Percentiles rank a stretch among this genome's conserved stretches.
Conservation (phyloP, 441 rosid genomes). For the Erodium texanum region DNA sequence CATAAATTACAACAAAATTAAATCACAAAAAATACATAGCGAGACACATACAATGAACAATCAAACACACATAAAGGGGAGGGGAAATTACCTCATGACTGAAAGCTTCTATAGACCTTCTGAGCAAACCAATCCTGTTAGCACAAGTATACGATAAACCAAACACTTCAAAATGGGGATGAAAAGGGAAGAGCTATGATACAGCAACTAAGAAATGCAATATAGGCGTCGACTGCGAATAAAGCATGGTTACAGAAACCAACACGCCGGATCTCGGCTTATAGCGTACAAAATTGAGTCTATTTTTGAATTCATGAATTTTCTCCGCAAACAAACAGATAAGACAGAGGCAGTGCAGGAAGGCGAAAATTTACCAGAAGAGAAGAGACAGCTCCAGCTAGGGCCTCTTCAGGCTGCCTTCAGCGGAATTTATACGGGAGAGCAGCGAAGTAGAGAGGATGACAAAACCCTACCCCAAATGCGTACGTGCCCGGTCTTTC, state of each 20-base stretch:
- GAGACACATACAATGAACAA: not conserved
- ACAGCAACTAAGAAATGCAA: no score
- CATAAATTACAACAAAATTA: no score
- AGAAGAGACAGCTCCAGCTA: not conserved
- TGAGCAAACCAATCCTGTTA: not conserved
- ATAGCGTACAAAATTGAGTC: no score
- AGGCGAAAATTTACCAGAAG: slow-evolving; percentile 3
- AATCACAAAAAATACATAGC: not conserved
- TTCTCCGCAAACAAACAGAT: not conserved
- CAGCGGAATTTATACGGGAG: not conserved
- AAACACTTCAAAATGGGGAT: not conserved
- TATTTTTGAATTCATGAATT: not conserved
- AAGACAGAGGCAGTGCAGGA: not conserved
- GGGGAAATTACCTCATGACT: not conserved
- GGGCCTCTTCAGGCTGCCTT: not conserved
- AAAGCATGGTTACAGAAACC: not conserved
- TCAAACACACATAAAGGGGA: not conserved
- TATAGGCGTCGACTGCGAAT: not conserved
- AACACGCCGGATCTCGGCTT: not conserved
- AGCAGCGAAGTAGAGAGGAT: not conserved
- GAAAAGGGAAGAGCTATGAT: not conserved
- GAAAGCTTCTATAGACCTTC: not conserved
- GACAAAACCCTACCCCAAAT: not conserved
- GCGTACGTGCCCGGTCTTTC: not conserved
- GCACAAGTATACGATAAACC: not conserved